Percentiles rank a stretch among this genome's conserved stretches.
phyloP scores from a whole-genome alignment of 164 flowering plant species.

The Buxus sempervirens region DNA sequence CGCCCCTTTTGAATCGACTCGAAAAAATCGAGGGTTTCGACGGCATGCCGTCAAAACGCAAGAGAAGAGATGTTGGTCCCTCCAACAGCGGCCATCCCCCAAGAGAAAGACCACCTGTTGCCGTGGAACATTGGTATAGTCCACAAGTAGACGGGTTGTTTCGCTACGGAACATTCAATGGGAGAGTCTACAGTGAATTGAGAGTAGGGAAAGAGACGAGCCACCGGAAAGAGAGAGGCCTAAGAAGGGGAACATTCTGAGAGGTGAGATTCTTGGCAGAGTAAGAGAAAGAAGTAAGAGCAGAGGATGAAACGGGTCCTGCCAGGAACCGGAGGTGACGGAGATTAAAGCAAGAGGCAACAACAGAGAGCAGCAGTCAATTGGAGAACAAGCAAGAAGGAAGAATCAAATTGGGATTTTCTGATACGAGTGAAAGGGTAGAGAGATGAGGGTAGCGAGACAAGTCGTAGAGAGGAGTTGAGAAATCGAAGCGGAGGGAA shows the following conservation, averaged over 20 bases:
- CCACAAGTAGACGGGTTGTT: too few relatives aligned
- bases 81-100: too few relatives aligned
- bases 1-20: too few relatives aligned
- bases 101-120: too few relatives aligned
- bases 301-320: conserved; percentile 37
- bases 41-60: too few relatives aligned
- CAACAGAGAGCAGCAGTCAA: conserved; percentile 24
- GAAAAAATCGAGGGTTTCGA: too few relatives aligned
- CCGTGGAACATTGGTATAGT: too few relatives aligned
- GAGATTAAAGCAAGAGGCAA: conserved; percentile 38
- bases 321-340: conserved; percentile 38
- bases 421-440: conserved; percentile 43
- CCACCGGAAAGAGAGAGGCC: conserved; percentile 50
- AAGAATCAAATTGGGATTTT: not conserved
- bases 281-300: conserved; percentile 39
- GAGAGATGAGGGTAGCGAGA: conserved; percentile 48
- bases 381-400: conserved; percentile 14
- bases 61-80: too few relatives aligned
- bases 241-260: conserved; percentile 34
- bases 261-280: conserved; percentile 40
- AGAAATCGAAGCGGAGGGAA: conserved; percentile 34
- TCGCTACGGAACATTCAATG: too few relatives aligned
- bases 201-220: conserved; percentile 39
- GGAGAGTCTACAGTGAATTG: too few relatives aligned
- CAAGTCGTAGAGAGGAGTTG: conserved; percentile 36